These are phyloP conservation scores for Rubroshorea leprosula DNA, from an alignment of 345 rosid species.

Conservation along the genomic window DNA sequence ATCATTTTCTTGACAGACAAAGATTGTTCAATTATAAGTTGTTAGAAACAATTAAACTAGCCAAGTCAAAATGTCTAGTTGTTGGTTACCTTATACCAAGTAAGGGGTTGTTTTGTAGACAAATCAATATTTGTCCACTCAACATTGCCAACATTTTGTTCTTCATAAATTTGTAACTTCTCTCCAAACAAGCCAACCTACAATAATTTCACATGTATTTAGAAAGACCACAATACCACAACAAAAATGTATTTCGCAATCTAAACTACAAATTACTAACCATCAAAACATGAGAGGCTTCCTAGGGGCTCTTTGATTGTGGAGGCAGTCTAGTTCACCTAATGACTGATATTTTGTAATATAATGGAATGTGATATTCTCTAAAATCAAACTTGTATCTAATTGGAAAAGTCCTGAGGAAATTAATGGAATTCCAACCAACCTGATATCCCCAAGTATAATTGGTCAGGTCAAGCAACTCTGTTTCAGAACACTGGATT, in stretches of 20 bases:
- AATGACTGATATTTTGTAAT: too few relatives aligned
- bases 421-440: background rate
- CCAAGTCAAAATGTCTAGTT: background rate
- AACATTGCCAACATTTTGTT: constrained; percentile 28
- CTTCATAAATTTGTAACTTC: constrained; percentile 39
- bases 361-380: too few relatives aligned
- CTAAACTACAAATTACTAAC: too few relatives aligned
- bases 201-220: too few relatives aligned
- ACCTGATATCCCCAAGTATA: constrained; percentile 84
- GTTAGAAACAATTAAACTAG: background rate
- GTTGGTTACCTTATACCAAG: constrained; percentile 77
- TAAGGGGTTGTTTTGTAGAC: constrained; percentile 40
- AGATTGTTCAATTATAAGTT: background rate
- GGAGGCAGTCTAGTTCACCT: too few relatives aligned
- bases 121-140: constrained; percentile 40
- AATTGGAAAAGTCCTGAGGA: too few relatives aligned
- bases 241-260: too few relatives aligned
- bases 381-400: too few relatives aligned
- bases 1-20: background rate
- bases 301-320: too few relatives aligned
- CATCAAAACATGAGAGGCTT: too few relatives aligned
- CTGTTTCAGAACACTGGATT: constrained; percentile 28
- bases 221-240: too few relatives aligned
- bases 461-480: constrained; percentile 33
- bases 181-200: constrained; percentile 75